Base-by-base conservation (phyloP, 345 rosid species). In the Citrus reticulata region DNA sequence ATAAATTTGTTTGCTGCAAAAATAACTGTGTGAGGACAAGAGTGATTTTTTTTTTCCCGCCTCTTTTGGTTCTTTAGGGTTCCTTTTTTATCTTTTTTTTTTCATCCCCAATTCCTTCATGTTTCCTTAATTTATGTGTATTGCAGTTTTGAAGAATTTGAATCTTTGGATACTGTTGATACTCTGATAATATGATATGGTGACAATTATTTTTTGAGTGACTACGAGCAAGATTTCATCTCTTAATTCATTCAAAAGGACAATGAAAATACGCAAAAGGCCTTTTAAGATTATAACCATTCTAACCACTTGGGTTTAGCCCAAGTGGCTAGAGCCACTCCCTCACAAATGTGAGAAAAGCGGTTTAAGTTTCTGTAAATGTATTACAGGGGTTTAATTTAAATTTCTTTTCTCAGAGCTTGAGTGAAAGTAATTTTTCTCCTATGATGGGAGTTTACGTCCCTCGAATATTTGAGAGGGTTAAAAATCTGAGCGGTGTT, bases 21-120 rank as follows among this genome's bases (percentile, higher is more conserved):
- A 75, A 82, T 82, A 78, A 78, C 46, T 37, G 65, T 55, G 49
- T 70, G 77, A 67, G 77, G 63, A 58, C 34, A 14, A 39, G 76
- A 70, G 77, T 73, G 60, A 60, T 62, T 60, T 67, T 62, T 60
- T 67, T 57, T 19, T 0, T 0, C 58, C 29, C 70, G 6, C 17
- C 29, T 13, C 2, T 22, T 51, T 60, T 3, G 24, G 17, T 20
- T 39, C 9, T 58, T 29, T 60, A 42, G 22, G 24, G 17, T 20
- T 24, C 22, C 20, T 63, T 46, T 65, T 20, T 11, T 11, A 9
- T 1, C 42, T 3, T 46, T 46, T 46, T 42, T 42, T 11, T 10
- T 42, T 13, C 1, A 46, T 17, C 11, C 16, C 58, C 29, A n/a
- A 65, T 46, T 75, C 57, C 42, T 13, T 10, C 16, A 10, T 46